These are phyloP conservation scores for Trametes cinnabarina DNA, from an alignment of 768 basidiomycete genomes.

Conservation along the genomic window DNA sequence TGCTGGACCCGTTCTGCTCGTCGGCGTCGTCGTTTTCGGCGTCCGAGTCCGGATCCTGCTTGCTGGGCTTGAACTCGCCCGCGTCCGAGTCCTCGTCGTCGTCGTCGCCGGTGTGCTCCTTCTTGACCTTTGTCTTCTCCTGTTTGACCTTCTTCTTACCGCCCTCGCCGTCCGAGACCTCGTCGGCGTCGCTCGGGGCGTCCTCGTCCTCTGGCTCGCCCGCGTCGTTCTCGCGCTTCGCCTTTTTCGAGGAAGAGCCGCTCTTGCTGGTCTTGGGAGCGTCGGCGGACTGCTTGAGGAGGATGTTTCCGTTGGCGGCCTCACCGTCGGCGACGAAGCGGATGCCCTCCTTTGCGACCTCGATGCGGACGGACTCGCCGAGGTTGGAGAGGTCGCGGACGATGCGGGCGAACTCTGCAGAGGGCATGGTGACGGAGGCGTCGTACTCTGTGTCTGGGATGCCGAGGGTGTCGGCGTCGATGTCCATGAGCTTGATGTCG, in stretches of 20 bases:
- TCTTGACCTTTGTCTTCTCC: conserved; percentile 52
- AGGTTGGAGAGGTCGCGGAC: conserved; percentile 87
- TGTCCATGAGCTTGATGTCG: conserved; percentile 99
- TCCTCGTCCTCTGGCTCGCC: conserved; percentile 47
- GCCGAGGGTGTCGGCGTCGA: conserved; percentile 90
- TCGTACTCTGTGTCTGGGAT: conserved; percentile 99
- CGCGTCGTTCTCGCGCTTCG: conserved; percentile 38
- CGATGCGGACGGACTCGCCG: conserved; percentile 93
- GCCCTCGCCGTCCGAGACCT: conserved; percentile 40
- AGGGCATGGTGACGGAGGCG: conserved; percentile 83
- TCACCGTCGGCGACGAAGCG: conserved; percentile 93
- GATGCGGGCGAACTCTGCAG: conserved; percentile 86
- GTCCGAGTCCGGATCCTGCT: conserved; percentile 25
- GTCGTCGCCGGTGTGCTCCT: conserved; percentile 40
- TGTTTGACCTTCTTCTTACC: conserved; percentile 36
- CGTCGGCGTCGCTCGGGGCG: conserved; percentile 52
- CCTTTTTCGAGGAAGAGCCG: conserved; percentile 24
- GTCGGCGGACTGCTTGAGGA: conserved; percentile 73
- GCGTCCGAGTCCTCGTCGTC: conserved; percentile 43
- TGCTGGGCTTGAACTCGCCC: conserved; percentile 36
- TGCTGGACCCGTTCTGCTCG: conserved; percentile 33
- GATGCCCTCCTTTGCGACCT: conserved; percentile 94
- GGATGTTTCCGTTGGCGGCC: conserved; percentile 84
- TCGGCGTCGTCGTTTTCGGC: conserved; percentile 37
- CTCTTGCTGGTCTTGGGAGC: conserved; percentile 30